Base-by-base conservation (phyloP, 495 filamentous ascomycete species). In the Xylaria cubensis region DNA sequence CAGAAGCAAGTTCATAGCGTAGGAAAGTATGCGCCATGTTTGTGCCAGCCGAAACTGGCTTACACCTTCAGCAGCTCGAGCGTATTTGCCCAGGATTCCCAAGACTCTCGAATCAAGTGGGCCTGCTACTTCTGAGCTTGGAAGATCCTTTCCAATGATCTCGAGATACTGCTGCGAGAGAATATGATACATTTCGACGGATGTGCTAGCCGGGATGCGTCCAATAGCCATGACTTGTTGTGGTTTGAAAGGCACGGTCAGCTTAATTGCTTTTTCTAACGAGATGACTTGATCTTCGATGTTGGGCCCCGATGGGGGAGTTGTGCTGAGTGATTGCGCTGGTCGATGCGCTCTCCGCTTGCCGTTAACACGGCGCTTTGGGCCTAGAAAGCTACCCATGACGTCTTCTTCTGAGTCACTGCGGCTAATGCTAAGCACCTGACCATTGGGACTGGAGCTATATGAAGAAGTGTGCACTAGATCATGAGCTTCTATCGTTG, bases 21-120 rank as follows among this genome's bases (percentile, higher is more conserved):
- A 90, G 26, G 87, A 89, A 21, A 94, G 78, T 42, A 93, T 86
- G 46, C 89, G 89, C 92, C 92, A 94, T 4, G 91, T 93, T 75
- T 94, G 92, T 9, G 92, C 90, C 15, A 93, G 81, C 17, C 89
- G 88, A 74, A 88, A 87, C 69, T 89, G 83, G 34, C 86, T 86
- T 34, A 87, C 82, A 19, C 84, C 83, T 72, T 91, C 88, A 5
- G 91, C 88, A 62, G 88, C 84, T 63, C 80, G 82, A 13, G 91
- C 91, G 81, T 92, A 94, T 36, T 84, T 82, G 67, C 90, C 86
- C 3, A 92, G 80, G 17, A 90, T 90, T 1, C 78, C 75, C 10
- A 83, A 75, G 42, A 92, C 78, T 13, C 86, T 84, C 13, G 81
- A 75, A 32, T 80, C 74, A 53, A 86, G 72, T 0, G 80, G 32